These are phyloP conservation scores for Penicillium sp. DNA, from an alignment of 2,329 filamentous ascomycete species.

Conservation along the genomic window DNA sequence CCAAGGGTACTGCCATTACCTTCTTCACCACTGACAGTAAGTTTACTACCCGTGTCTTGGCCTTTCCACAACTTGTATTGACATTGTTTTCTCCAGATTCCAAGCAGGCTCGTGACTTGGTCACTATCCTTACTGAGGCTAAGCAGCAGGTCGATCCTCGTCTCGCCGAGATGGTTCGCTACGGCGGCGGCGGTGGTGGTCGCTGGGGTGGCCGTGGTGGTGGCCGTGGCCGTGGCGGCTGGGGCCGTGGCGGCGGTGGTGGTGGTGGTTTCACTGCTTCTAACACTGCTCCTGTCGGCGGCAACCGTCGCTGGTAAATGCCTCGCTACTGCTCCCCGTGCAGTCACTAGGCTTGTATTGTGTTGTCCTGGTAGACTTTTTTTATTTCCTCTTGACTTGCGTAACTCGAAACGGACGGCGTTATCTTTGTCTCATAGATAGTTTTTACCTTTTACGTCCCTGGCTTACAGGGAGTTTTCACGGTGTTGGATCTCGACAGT, in stretches of 20 bases:
- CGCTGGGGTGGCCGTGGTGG: conserved; percentile 61
- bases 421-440: conserved; percentile 41
- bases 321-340: conserved; percentile 17
- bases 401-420: conserved; percentile 41
- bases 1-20: conserved; percentile 93
- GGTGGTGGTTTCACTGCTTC: conserved; percentile 56
- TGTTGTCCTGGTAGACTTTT: conserved; percentile 32
- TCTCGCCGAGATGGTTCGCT: conserved; percentile 93
- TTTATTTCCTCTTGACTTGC: conserved; percentile 26
- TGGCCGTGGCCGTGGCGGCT: conserved; percentile 64
- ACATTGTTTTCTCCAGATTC: conserved; percentile 57
- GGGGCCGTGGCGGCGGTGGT: conserved; percentile 51
- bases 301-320: conserved; percentile 57
- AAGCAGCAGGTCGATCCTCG: conserved; percentile 98
- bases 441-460: conserved; percentile 22
- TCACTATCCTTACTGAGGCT: conserved; percentile 87
- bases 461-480: conserved; percentile 3
- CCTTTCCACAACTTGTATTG: conserved; percentile 13
- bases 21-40: conserved; percentile 99
- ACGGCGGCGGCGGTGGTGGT: conserved; percentile 76
- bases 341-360: conserved; percentile 28
- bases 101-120: conserved; percentile 95
- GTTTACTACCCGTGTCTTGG: conserved; percentile 43
- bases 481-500: conserved; percentile 1
- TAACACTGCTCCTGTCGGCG: conserved; percentile 59